Evolutionary conservation across 2,329 filamentous ascomycete genomes (phyloP).

Genomic region (Cryphonectria naterciae): DNA sequence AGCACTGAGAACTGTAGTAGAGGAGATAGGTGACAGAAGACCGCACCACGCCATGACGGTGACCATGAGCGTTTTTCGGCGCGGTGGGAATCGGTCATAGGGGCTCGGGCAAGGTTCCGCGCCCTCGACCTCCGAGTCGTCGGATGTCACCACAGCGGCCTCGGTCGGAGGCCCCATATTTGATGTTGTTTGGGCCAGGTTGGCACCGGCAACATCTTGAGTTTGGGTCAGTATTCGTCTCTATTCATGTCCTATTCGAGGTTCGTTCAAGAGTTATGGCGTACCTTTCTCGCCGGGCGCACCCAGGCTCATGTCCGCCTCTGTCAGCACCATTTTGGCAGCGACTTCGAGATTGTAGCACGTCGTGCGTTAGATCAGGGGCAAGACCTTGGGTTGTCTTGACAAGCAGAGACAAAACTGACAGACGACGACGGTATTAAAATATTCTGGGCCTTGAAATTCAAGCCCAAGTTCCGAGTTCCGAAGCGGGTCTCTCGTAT

Average conservation of each 20-base stretch:
- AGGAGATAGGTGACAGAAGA: slow-evolving; percentile 20
- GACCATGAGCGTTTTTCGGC: slow-evolving; percentile 21
- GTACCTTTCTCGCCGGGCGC: slow-evolving; percentile 6
- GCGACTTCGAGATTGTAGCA: background rate
- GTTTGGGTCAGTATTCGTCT: background rate
- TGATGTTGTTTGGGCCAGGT: background rate
- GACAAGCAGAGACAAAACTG: background rate
- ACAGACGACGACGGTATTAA: background rate
- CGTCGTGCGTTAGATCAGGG: background rate
- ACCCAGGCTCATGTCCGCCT: background rate
- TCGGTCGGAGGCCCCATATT: background rate
- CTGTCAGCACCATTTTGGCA: background rate
- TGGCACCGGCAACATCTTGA: slow-evolving; percentile 2
- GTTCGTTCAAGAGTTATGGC: background rate
- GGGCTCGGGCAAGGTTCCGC: background rate
- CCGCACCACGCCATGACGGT: slow-evolving; percentile 22
- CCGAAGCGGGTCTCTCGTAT: slow-evolving; percentile 12
- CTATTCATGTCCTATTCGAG: background rate
- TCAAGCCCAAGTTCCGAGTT: background rate
- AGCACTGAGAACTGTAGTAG: slow-evolving; percentile 19
- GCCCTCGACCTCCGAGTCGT: slow-evolving; percentile 16
- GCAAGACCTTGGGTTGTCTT: background rate
- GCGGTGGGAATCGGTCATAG: slow-evolving; percentile 21
- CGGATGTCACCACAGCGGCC: background rate
- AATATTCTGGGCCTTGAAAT: background rate